These are phyloP conservation scores for Piper betle DNA, from an alignment of 164 flowering plant genomes.

Conservation along the genomic window DNA sequence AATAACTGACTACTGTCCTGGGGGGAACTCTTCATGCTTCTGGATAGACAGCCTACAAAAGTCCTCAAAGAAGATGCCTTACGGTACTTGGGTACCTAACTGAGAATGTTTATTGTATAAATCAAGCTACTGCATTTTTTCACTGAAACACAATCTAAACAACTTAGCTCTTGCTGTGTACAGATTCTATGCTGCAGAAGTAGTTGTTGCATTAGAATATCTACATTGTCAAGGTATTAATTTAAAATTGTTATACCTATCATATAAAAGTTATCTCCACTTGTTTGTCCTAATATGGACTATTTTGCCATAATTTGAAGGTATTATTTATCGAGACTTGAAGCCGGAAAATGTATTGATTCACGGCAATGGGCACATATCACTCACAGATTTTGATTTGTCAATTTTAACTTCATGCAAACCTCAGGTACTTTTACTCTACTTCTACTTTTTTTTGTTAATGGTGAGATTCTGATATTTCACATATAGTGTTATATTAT, in stretches of 20 bases:
- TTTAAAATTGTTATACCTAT: too few species aligned
- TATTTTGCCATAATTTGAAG: constrained; percentile 21
- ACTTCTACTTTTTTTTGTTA: neutral
- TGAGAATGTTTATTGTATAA: neutral
- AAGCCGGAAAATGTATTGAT: constrained; percentile 95
- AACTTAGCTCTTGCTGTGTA: constrained; percentile 5
- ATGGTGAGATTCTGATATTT: too few species aligned
- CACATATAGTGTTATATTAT: too few species aligned
- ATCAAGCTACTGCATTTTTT: neutral
- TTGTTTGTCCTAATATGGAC: neutral
- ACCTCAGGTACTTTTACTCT: constrained; percentile 58
- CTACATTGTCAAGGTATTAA: constrained; percentile 93
- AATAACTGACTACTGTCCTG: constrained; percentile 88
- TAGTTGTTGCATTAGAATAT: constrained; percentile 84
- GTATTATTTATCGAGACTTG: constrained; percentile 86
- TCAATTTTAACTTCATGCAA: constrained; percentile 95
- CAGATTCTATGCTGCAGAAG: constrained; percentile 94
- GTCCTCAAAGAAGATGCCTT: constrained; percentile 93
- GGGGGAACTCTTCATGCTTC: constrained; percentile 94
- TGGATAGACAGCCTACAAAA: constrained; percentile 79
- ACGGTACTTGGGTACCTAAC: constrained; percentile 35
- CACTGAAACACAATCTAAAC: too few species aligned
- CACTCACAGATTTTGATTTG: constrained; percentile 91
- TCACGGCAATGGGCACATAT: constrained; percentile 67
- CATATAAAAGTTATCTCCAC: neutral